Conservation (phyloP, 768 basidiomycete species). For the Mycena alexandri region DNA sequence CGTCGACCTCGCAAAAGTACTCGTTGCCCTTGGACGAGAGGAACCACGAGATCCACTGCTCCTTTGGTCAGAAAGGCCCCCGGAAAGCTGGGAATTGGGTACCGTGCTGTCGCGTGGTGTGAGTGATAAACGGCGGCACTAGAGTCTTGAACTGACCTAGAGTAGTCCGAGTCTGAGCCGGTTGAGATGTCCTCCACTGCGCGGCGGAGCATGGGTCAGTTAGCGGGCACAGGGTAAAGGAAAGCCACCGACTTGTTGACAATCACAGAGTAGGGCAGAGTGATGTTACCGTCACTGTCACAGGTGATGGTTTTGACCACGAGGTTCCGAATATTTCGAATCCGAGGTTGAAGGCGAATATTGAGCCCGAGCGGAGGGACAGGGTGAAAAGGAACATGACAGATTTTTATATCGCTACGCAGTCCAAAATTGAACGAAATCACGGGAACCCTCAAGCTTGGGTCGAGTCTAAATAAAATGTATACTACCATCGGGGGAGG, state of each 20-base stretch:
- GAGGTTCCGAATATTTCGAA: no score
- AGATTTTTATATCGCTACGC: no score
- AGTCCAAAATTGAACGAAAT: no score
- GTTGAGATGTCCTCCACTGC: constrained; percentile 90
- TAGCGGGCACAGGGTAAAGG: not conserved
- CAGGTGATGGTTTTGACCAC: no score
- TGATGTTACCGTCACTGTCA: constrained; percentile 18
- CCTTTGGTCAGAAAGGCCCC: constrained; percentile 6
- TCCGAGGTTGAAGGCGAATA: no score
- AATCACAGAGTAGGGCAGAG: constrained; percentile 13
- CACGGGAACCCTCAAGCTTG: no score
- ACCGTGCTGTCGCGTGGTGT: constrained; percentile 50
- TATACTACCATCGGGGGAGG: no score
- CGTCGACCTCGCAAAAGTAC: constrained; percentile 99
- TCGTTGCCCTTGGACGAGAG: constrained; percentile 98
- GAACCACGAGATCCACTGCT: constrained; percentile 98
- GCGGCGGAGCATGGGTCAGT: constrained; percentile 23
- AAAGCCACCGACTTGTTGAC: constrained; percentile 23
- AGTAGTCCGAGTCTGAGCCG: constrained; percentile 96
- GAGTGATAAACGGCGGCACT: constrained; percentile 28
- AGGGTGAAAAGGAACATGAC: no score
- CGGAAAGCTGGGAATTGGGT: constrained; percentile 25
- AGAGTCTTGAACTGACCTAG: constrained; percentile 72
- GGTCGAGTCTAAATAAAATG: no score
- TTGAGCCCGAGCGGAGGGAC: no score